Evolutionary conservation across 176 grass and related monocot genomes (phyloP).

Genomic region (Pontederia crassipes): DNA sequence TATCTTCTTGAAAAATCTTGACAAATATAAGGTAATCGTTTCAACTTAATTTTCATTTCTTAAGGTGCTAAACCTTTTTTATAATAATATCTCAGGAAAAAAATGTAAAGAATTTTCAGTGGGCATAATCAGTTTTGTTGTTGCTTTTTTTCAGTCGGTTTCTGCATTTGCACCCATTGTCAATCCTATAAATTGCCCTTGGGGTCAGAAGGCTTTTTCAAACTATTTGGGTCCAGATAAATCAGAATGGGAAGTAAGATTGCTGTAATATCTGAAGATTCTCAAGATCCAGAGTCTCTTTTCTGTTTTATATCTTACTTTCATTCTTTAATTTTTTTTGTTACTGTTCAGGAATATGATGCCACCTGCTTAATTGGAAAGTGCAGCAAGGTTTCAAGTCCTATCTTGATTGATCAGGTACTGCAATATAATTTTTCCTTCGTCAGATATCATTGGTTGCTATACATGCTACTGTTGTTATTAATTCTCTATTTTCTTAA

Average conservation of each 20-base stretch:
- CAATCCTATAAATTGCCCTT: slow-evolving; percentile 82
- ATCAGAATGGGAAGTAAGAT: slow-evolving; percentile 65
- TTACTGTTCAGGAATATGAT: slow-evolving; percentile 58
- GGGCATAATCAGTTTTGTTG: neutral
- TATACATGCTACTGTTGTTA: no score
- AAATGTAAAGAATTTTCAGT: neutral
- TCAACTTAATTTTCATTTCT: neutral
- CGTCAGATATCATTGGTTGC: no score
- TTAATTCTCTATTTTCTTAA: no score
- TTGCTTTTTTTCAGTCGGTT: slow-evolving; percentile 45
- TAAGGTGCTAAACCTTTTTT: no score
- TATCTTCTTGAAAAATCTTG: slow-evolving; percentile 85
- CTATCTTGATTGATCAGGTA: slow-evolving; percentile 99
- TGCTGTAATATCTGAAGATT: slow-evolving; percentile 1
- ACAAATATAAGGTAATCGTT: slow-evolving; percentile 79
- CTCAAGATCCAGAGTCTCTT: neutral
- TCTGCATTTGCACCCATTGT: slow-evolving; percentile 76
- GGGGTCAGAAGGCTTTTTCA: slow-evolving; percentile 97
- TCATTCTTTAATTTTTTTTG: neutral
- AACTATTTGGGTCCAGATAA: slow-evolving; percentile 79
- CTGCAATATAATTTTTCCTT: neutral
- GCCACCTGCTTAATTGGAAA: slow-evolving; percentile 67
- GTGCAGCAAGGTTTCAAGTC: slow-evolving; percentile 40
- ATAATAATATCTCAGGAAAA: no score
- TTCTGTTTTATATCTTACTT: neutral